Conservation (phyloP, 2,329 filamentous ascomycete species). For the Fusarium armeniacum region DNA sequence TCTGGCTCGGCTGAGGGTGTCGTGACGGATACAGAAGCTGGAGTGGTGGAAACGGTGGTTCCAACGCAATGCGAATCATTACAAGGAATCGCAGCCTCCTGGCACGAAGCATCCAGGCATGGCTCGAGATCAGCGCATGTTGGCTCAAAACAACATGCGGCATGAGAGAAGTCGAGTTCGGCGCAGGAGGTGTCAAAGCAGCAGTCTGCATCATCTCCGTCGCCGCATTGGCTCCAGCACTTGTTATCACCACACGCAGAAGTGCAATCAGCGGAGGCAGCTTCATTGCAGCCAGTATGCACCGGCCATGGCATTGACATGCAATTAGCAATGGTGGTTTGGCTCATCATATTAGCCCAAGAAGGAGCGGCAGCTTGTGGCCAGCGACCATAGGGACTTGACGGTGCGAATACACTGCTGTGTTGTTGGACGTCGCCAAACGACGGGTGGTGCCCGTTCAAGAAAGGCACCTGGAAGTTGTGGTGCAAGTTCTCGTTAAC, state of each 20-base stretch:
- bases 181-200: slow-evolving; percentile 56
- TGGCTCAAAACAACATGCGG: slow-evolving; percentile 50
- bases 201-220: slow-evolving; percentile 52
- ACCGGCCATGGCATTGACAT: slow-evolving; percentile 40
- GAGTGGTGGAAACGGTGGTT: slow-evolving; percentile 48
- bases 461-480: slow-evolving; percentile 31
- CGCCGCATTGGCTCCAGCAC: slow-evolving; percentile 55
- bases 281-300: slow-evolving; percentile 50
- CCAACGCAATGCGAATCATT: slow-evolving; percentile 54
- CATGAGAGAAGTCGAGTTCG: slow-evolving; percentile 42
- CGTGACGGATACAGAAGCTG: slow-evolving; percentile 49
- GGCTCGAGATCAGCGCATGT: slow-evolving; percentile 54
- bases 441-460: slow-evolving; percentile 23
- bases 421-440: slow-evolving; percentile 41
- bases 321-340: slow-evolving; percentile 24
- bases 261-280: slow-evolving; percentile 53
- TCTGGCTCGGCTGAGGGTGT: slow-evolving; percentile 52
- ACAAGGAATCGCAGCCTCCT: slow-evolving; percentile 54
- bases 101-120: slow-evolving; percentile 55
- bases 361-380: slow-evolving; percentile 29
- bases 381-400: slow-evolving; percentile 24
- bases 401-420: slow-evolving; percentile 25
- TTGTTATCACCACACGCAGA: slow-evolving; percentile 52
- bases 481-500: slow-evolving; percentile 42
- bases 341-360: slow-evolving; percentile 40